Evolutionary conservation across 1,284 basidiomycete species (phyloP).

Genomic region (Earliella scabrosa): DNA sequence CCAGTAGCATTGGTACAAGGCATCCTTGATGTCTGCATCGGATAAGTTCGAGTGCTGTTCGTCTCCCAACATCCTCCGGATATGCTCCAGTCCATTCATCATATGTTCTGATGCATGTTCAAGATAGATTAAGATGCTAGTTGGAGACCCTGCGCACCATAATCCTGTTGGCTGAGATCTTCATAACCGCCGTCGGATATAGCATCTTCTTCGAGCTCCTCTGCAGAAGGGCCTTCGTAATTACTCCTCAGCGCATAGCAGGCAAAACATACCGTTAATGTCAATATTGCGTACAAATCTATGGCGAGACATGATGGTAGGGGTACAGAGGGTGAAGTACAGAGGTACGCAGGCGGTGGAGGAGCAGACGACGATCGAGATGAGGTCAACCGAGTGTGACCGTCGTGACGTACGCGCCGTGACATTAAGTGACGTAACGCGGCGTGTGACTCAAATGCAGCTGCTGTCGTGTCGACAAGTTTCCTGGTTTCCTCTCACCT

Average conservation of each 20-base stretch:
- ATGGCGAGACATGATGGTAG: constrained; percentile 79
- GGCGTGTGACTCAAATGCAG: constrained; percentile 2
- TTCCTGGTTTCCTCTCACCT: not conserved
- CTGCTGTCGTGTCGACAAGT: not conserved
- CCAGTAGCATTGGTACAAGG: constrained; percentile 91
- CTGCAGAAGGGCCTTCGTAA: no score
- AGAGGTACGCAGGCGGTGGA: constrained; percentile 2
- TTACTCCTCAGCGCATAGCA: no score
- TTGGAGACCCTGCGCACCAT: constrained; percentile 47
- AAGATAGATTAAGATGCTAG: not conserved
- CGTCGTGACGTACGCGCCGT: constrained; percentile 2
- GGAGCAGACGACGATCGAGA: not conserved
- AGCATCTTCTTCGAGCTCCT: constrained; percentile 77
- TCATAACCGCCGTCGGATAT: constrained; percentile 74
- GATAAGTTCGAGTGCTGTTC: constrained; percentile 68
- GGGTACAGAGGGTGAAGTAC: constrained; percentile 17
- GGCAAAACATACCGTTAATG: constrained; percentile 68
- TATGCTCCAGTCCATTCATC: constrained; percentile 68
- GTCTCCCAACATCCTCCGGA: constrained; percentile 71
- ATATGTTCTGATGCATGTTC: constrained; percentile 63
- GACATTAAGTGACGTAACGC: constrained; percentile 15
- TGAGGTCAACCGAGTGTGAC: constrained; percentile 12
- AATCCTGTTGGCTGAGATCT: constrained; percentile 71
- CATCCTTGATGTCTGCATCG: constrained; percentile 79
- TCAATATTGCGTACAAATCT: constrained; percentile 90